These are phyloP conservation scores for Hypsizygus marmoreus DNA, from an alignment of 768 basidiomycete genomes.

Conservation along the genomic window DNA sequence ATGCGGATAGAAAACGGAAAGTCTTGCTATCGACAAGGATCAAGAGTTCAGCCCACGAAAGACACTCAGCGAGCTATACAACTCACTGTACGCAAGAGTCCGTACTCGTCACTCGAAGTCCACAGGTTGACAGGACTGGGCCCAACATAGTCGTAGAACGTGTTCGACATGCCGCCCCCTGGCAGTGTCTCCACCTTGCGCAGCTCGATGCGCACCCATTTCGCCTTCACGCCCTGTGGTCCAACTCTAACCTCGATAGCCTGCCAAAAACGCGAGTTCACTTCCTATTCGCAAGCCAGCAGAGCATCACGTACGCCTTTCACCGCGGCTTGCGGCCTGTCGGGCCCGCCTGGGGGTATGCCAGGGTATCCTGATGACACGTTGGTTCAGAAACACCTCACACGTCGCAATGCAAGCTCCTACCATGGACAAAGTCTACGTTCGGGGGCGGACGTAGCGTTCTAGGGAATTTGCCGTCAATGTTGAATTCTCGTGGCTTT, in stretches of 20 bases:
- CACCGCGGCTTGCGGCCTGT: constrained; percentile 80
- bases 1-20: constrained; percentile 89
- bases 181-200: constrained; percentile 87
- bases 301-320: constrained; percentile 66
- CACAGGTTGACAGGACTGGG: constrained; percentile 83
- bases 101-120: constrained; percentile 78
- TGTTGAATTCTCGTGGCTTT: neutral
- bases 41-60: constrained; percentile 5
- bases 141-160: constrained; percentile 80
- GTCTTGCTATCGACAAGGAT: constrained; percentile 60
- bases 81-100: constrained; percentile 64
- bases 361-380: constrained; percentile 70
- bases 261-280: constrained; percentile 40
- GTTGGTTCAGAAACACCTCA: neutral
- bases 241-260: constrained; percentile 85
- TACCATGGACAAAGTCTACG: constrained; percentile 86
- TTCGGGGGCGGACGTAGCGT: constrained; percentile 86
- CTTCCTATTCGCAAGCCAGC: constrained; percentile 6
- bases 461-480: constrained; percentile 45
- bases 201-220: constrained; percentile 91
- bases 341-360: constrained; percentile 75
- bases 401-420: constrained; percentile 20
- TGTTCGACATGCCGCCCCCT: constrained; percentile 65
- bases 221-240: constrained; percentile 77
- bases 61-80: constrained; percentile 16